Evolutionary conservation across 192 early-diverging fungal genomes (phyloP).

Genomic region (Linnemannia schmuckeri): DNA sequence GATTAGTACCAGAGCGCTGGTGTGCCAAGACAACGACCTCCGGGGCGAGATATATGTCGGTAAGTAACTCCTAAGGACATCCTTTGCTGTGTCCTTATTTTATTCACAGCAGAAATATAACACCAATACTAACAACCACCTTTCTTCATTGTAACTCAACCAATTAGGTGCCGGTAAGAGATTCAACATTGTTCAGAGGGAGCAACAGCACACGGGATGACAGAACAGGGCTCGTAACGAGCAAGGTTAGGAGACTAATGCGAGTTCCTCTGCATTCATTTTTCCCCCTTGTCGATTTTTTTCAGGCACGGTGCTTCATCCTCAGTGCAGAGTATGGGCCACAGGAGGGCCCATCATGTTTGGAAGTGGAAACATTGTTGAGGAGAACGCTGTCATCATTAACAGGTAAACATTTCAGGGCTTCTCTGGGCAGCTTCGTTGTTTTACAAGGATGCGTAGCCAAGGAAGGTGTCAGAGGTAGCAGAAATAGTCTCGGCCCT

Average conservation of each 20-base stretch:
- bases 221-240: background rate
- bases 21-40: slow-evolving; percentile 69
- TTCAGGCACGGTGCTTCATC: slow-evolving; percentile 78
- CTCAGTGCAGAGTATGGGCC: slow-evolving; percentile 77
- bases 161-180: slow-evolving; percentile 48
- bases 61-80: slow-evolving; percentile 2
- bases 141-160: background rate
- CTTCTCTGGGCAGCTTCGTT: background rate
- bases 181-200: background rate
- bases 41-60: slow-evolving; percentile 65
- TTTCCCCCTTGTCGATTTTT: background rate
- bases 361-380: slow-evolving; percentile 81
- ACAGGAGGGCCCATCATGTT: slow-evolving; percentile 77
- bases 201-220: slow-evolving; percentile 2
- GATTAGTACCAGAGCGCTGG: slow-evolving; percentile 55
- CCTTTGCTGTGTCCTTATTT: background rate
- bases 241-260: background rate
- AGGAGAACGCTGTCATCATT: slow-evolving; percentile 78
- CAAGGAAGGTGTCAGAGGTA: background rate
- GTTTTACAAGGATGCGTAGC: background rate
- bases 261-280: background rate
- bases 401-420: slow-evolving; percentile 66
- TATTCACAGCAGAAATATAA: background rate
- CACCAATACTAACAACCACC: background rate
- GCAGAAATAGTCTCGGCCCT: background rate